Evolutionary conservation across 1,139 yeast genomes (phyloP).

Genomic region (Magnusiomyces suaveolens): DNA sequence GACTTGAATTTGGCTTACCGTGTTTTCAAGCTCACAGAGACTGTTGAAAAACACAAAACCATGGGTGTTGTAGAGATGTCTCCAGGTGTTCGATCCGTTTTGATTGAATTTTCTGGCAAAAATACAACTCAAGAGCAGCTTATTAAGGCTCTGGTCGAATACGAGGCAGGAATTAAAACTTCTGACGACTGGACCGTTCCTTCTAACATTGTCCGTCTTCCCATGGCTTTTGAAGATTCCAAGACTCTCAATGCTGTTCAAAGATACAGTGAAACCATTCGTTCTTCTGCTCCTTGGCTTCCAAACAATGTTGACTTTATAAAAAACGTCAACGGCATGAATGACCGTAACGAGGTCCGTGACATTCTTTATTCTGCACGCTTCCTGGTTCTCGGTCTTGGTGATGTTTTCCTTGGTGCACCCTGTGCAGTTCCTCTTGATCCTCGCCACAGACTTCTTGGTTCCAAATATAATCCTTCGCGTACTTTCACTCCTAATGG

Average conservation of each 20-base stretch:
- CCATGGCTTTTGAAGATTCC: conserved; percentile 93
- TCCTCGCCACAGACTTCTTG: conserved; percentile 86
- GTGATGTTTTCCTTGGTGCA: conserved; percentile 95
- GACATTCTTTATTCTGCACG: conserved; percentile 82
- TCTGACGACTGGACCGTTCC: conserved; percentile 77
- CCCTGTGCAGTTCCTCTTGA: conserved; percentile 98
- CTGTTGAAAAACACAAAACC: conserved; percentile 48
- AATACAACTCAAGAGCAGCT: conserved; percentile 49
- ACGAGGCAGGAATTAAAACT: conserved; percentile 64
- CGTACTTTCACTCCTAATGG: conserved; percentile 95
- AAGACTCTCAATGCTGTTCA: conserved; percentile 81
- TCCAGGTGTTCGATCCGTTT: conserved; percentile 90
- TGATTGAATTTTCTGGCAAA: conserved; percentile 66
- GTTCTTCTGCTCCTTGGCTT: conserved; percentile 92
- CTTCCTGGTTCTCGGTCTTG: conserved; percentile 86
- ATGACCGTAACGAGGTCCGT: conserved; percentile 59
- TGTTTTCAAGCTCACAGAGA: conserved; percentile 68
- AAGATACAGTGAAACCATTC: conserved; percentile 85
- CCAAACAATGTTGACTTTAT: conserved; percentile 95
- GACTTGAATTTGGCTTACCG: conserved; percentile 80
- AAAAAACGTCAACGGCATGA: conserved; percentile 72
- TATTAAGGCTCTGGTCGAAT: conserved; percentile 54
- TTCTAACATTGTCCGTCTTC: conserved; percentile 72
- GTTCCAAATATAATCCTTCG: conserved; percentile 92
- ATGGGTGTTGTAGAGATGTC: conserved; percentile 89